A percentile compares a stretch with the other conserved stretches of the same genome.
Conservation (phyloP, 345 rosid species). For the Arabis alpina region DNA sequence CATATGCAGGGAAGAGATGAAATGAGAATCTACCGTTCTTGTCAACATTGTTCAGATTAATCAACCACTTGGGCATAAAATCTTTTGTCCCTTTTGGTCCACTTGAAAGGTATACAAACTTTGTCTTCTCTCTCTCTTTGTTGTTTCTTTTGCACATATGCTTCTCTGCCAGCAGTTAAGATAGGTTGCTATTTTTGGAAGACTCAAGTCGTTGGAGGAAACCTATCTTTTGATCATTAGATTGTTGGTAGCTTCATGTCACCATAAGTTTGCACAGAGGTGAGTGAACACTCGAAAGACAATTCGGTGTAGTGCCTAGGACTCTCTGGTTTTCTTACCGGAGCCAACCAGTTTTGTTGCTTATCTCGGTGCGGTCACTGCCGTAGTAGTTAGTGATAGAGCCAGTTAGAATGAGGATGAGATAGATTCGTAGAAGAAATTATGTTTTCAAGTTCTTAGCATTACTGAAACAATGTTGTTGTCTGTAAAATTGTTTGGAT, state of each 20-base stretch:
- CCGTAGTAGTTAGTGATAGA: no score
- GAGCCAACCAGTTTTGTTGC: not conserved
- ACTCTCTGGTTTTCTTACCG: not conserved
- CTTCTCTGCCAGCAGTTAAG: slow-evolving; percentile 6
- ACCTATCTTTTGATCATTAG: slow-evolving; percentile 13
- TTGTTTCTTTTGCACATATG: slow-evolving; percentile 27
- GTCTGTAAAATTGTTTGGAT: not conserved
- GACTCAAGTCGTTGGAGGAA: slow-evolving; percentile 8
- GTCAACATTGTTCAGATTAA: slow-evolving; percentile 28
- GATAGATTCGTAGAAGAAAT: not conserved
- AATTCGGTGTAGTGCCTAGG: not conserved
- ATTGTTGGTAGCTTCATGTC: slow-evolving; percentile 18
- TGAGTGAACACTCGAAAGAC: slow-evolving; percentile 6
- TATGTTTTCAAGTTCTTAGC: not conserved
- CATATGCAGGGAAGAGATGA: slow-evolving; percentile 36
- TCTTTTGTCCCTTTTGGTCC: slow-evolving; percentile 19
- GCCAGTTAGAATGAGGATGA: not conserved
- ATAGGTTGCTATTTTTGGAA: slow-evolving; percentile 26
- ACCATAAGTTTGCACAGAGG: slow-evolving; percentile 3
- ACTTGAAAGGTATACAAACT: slow-evolving; percentile 32
- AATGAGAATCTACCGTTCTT: slow-evolving; percentile 20
- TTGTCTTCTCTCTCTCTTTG: not conserved
- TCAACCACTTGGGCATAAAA: slow-evolving; percentile 21
- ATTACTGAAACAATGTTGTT: not conserved
- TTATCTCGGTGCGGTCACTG: not conserved